Evolutionary conservation across 257 asterid genomes (phyloP), one percentile per base, ranked within the genome.

Genomic region (Prunella vulgaris): DNA sequence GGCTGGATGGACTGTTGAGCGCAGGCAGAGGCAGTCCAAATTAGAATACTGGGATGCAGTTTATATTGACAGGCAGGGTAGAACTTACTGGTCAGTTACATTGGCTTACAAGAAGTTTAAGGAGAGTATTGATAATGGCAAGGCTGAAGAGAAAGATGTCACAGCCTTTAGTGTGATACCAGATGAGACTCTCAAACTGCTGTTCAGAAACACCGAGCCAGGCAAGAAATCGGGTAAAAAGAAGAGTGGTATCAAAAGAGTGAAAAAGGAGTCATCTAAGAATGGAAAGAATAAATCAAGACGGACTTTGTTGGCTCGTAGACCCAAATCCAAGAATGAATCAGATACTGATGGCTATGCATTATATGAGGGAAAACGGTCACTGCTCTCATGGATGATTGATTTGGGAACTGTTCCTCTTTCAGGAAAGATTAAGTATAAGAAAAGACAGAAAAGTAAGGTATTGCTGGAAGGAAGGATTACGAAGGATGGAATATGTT

Each of bases 321-420:
- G 61, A 70, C 83, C 95, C 15, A 81, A 74, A 69, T 78, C 93
- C 17, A 82, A 74, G 69, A 87, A 82, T 46, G 92, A 85, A 66
- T 77, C 78, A 25, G 84, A 81, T 74, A 61, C 77, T 64, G 84
- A 78, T 67, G 87, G 71, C 60, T 81, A 73, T 71, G 81, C 70
- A 38, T 61, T 85, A 25, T 86, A 80, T 25, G 84, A 81, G 44
- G 96, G 93, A 60, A 85, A 84, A 49, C 92, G 86, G 18, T 79
- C 82, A 68, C 81, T 94, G 80, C 81, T 91, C 38, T 77, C 97
- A 2, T 94, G 99, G 99, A 87, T 91, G 96, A 80, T 89, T 81
- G 97, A 85, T 71, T 54, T 80, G 78, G 96, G 95, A 66, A 84
- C 84, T 59, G 73, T 94, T 68, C 81, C 87, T 20, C 78, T 78